Percentiles rank a stretch among this genome's conserved stretches.
These are phyloP conservation scores for Ganoderma resinaceum DNA, from an alignment of 1,284 basidiomycete genomes.

Conservation along the genomic window DNA sequence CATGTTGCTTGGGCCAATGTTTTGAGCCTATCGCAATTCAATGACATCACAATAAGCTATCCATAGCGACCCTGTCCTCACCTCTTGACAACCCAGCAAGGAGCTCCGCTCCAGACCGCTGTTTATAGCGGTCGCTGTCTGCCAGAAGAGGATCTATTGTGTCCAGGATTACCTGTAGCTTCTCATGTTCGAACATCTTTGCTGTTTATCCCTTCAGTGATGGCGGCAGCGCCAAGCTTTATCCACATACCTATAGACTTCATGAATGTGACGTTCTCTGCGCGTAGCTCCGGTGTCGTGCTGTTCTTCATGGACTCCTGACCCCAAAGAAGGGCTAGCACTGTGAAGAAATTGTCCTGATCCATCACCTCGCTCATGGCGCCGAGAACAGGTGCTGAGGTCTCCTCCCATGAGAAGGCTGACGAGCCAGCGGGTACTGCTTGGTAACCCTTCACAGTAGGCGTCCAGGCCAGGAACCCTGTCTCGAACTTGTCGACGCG, in stretches of 20 bases:
- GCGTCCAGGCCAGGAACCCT: slow-evolving; percentile 89
- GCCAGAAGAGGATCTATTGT: slow-evolving; percentile 67
- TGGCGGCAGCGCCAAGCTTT: slow-evolving; percentile 16
- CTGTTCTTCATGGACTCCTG: slow-evolving; percentile 72
- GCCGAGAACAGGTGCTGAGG: slow-evolving; percentile 66
- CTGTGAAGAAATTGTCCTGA: slow-evolving; percentile 65
- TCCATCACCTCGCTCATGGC: slow-evolving; percentile 60
- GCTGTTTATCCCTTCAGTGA: slow-evolving; percentile 45
- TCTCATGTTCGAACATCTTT: slow-evolving; percentile 68
- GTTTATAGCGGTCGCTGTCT: slow-evolving; percentile 88
- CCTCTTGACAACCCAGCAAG: slow-evolving; percentile 79
- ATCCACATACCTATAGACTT: slow-evolving; percentile 67
- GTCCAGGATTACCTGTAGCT: slow-evolving; percentile 60
- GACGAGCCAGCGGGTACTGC: slow-evolving; percentile 53
- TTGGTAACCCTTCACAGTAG: slow-evolving; percentile 74
- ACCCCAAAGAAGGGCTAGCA: slow-evolving; percentile 67
- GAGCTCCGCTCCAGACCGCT: slow-evolving; percentile 90
- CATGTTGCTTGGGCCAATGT: slow-evolving; percentile 81
- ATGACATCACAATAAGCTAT: slow-evolving; percentile 6
- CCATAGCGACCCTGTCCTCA: slow-evolving; percentile 35
- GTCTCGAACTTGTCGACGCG: slow-evolving; percentile 84
- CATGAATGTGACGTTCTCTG: slow-evolving; percentile 71
- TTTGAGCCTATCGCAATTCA: slow-evolving; percentile 71
- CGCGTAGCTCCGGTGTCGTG: slow-evolving; percentile 60
- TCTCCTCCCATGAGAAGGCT: slow-evolving; percentile 69